Base-by-base conservation (phyloP, 176 grass and related monocot genomes). In the Eleusine coracana region DNA sequence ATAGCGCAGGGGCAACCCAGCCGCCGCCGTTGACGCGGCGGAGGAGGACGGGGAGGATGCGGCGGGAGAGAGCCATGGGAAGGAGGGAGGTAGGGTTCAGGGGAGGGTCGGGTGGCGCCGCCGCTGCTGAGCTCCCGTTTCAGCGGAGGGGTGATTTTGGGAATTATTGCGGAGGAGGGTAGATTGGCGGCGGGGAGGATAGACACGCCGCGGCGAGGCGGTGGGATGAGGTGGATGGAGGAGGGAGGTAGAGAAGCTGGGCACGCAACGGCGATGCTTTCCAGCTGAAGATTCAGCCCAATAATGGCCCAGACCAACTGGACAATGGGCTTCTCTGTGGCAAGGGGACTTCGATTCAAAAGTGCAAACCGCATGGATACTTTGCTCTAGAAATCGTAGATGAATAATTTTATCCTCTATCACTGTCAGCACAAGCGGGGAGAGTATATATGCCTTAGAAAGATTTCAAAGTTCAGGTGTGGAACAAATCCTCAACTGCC, bases 31-130 rank as follows among this genome's bases (percentile, higher is more conserved):
- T 25, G 25, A 25, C 68, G 85, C 84, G 85, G 70, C 73, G 78
- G 71, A 91, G 89, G 75, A 89, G 67, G 44, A 76, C 61, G 16
- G 87, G 89, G 58, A 90, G 86, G 83, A 85, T 80, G 83, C 77
- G 71, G 48, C 84, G 86, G 55, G 87, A 70, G 61, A 85, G 83
- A 27, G 92, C 89, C 89, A 91, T 91, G 86, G 25, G 25, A 25
- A 25, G 23, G 69, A 36, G 17, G 51, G 27, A 31, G 10, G 10
- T 78, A 79, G 83, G 86, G 86, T 84, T 92, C 48, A 10, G 78
- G 75, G 50, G 76, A 46, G 82, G 77, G 62, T 79, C 51, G 31
- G 62, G 48, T 10, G 41, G 40, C 40, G 56, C n/a, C 62, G 62
- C 50, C 2, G 84, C 44, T 31, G 68, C 44, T 51, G 48, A 16